Evolutionary conservation across 176 grass and related monocot genomes (phyloP).

Genomic region (Luzula sylvatica): DNA sequence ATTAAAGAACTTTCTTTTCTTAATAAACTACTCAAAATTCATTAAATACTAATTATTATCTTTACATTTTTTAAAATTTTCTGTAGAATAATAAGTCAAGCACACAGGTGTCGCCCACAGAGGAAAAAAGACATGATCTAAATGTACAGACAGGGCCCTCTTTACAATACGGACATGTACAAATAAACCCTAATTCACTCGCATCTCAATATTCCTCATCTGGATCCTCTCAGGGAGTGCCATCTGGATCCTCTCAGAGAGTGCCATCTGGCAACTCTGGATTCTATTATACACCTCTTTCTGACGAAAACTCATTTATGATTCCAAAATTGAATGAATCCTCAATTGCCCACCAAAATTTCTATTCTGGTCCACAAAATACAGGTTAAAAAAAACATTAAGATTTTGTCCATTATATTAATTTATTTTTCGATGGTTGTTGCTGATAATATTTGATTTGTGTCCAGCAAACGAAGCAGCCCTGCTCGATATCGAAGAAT

Average conservation of each 20-base stretch:
- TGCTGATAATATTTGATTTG: no score
- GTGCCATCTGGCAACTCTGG: not conserved
- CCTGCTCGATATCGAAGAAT: constrained; percentile 1
- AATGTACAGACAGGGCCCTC: not conserved
- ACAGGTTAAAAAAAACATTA: constrained; percentile 21
- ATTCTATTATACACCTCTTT: constrained; percentile 7
- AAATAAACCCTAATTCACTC: constrained; percentile 1
- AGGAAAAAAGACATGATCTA: constrained; percentile 1
- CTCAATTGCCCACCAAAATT: not conserved
- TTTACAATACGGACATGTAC: not conserved
- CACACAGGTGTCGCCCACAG: constrained; percentile 3
- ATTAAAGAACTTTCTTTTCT: no score
- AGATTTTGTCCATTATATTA: no score
- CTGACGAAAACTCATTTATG: constrained; percentile 1
- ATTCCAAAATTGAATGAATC: no score
- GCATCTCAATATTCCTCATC: constrained; percentile 2
- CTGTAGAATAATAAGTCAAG: constrained; percentile 7
- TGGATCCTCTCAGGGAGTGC: not conserved
- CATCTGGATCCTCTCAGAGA: no score
- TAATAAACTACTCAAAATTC: not conserved
- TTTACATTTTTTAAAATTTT: not conserved
- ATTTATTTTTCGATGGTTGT: no score
- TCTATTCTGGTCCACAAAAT: constrained; percentile 9
- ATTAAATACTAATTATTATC: not conserved
- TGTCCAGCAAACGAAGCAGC: not conserved